Evolutionary conservation across 805 yeast species (phyloP).

Genomic region (Monosporozyma aquatica): DNA sequence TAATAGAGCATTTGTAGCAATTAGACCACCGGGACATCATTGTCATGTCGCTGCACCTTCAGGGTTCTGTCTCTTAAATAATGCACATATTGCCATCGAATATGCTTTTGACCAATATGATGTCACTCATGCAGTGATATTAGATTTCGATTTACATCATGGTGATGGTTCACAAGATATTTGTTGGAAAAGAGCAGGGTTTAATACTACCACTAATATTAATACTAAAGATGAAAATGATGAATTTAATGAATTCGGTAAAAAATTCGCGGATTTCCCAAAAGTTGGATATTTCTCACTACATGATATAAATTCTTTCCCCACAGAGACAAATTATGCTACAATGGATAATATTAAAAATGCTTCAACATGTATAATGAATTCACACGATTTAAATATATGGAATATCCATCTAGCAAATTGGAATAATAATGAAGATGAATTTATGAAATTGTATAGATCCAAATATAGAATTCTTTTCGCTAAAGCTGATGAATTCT

Average conservation of each 20-base stretch:
- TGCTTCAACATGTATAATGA: slow-evolving; percentile 67
- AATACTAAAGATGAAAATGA: slow-evolving; percentile 32
- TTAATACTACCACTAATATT: slow-evolving; percentile 28
- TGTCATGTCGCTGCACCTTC: slow-evolving; percentile 77
- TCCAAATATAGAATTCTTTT: slow-evolving; percentile 53
- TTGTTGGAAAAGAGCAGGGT: slow-evolving; percentile 62
- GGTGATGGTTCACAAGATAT: slow-evolving; percentile 88
- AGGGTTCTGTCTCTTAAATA: slow-evolving; percentile 75
- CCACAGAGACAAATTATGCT: slow-evolving; percentile 73
- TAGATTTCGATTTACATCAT: slow-evolving; percentile 80
- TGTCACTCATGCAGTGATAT: slow-evolving; percentile 70
- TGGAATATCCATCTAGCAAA: slow-evolving; percentile 79
- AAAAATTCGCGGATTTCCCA: slow-evolving; percentile 36
- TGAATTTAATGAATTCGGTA: slow-evolving; percentile 40
- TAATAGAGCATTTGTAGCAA: slow-evolving; percentile 51
- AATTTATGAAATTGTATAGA: slow-evolving; percentile 54
- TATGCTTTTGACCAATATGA: slow-evolving; percentile 56
- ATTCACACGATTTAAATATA: slow-evolving; percentile 67
- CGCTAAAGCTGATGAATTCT: slow-evolving; percentile 57
- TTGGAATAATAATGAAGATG: slow-evolving; percentile 49
- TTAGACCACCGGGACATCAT: slow-evolving; percentile 84
- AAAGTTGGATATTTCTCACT: slow-evolving; percentile 74
- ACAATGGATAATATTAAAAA: slow-evolving; percentile 59
- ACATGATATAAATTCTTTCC: slow-evolving; percentile 80
- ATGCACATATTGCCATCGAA: slow-evolving; percentile 73